Percentiles rank a stretch among this genome's conserved stretches.
phyloP scores from a whole-genome alignment of 2,329 filamentous ascomycete species.

The Teratosphaeria nubilosa region DNA sequence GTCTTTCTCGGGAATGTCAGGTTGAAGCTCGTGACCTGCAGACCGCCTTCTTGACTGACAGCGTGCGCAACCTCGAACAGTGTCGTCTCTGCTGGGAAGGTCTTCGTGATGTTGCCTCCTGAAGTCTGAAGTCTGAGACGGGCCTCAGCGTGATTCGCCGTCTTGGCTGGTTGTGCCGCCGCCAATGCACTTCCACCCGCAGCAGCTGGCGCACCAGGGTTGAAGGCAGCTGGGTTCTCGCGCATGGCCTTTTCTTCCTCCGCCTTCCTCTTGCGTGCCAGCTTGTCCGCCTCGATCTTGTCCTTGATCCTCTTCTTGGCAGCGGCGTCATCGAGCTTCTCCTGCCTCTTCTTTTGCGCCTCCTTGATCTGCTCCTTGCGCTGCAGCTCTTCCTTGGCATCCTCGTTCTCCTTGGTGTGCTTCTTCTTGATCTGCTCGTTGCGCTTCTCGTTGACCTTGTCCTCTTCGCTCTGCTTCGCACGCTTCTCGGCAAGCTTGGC shows the following conservation, averaged over 20 bases:
- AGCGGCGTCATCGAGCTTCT: slow-evolving; percentile 76
- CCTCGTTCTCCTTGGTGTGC: slow-evolving; percentile 78
- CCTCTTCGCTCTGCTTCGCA: slow-evolving; percentile 55
- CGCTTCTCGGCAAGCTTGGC: slow-evolving; percentile 63
- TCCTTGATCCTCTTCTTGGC: slow-evolving; percentile 84
- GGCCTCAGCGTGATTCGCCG: slow-evolving; percentile 66
- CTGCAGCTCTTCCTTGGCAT: slow-evolving; percentile 78
- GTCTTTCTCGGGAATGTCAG: slow-evolving; percentile 82
- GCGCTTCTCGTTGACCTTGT: slow-evolving; percentile 71
- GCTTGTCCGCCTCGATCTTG: slow-evolving; percentile 91
- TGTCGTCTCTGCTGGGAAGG: slow-evolving; percentile 78
- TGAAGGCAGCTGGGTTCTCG: slow-evolving; percentile 56
- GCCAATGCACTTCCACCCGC: slow-evolving; percentile 34
- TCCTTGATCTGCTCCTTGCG: slow-evolving; percentile 90
- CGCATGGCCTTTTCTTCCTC: slow-evolving; percentile 76
- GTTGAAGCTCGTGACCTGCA: slow-evolving; percentile 64
- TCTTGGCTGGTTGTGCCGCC: slow-evolving; percentile 45
- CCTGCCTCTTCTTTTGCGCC: slow-evolving; percentile 71
- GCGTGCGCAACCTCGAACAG: slow-evolving; percentile 82
- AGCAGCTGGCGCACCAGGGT: slow-evolving; percentile 36
- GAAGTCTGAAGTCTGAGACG: slow-evolving; percentile 71
- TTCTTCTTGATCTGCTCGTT: slow-evolving; percentile 84
- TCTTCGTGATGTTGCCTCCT: slow-evolving; percentile 72
- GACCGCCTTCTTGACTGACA: slow-evolving; percentile 59
- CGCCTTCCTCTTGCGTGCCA: slow-evolving; percentile 72